A percentile compares a stretch with the other conserved stretches of the same genome.
These are phyloP conservation scores for Chimonanthus salicifolius DNA, from an alignment of 164 flowering plant species.

Conservation along the genomic window DNA sequence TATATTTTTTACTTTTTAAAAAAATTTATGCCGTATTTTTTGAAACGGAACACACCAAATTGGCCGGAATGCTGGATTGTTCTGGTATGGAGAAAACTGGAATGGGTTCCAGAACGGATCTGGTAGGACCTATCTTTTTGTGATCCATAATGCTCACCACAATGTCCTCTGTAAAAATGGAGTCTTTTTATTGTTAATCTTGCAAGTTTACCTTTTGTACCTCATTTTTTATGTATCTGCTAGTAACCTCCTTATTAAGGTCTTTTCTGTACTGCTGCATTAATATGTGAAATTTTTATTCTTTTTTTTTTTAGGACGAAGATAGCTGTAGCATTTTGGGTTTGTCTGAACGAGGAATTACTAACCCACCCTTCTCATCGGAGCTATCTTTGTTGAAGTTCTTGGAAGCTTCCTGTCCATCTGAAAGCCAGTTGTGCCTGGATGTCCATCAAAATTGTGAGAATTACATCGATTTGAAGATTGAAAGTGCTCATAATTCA, in stretches of 20 bases:
- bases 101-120: no score
- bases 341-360: slow-evolving; percentile 29
- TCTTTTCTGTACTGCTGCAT: neutral
- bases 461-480: slow-evolving; percentile 26
- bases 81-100: no score
- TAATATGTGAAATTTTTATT: neutral
- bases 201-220: neutral
- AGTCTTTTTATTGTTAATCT: neutral
- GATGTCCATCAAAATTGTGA: slow-evolving; percentile 29
- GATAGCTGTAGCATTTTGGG: slow-evolving; percentile 36
- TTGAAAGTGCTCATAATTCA: slow-evolving; percentile 29
- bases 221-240: neutral
- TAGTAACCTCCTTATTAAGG: neutral
- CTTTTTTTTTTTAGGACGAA: slow-evolving; percentile 24
- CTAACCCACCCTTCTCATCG: slow-evolving; percentile 22
- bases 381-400: slow-evolving; percentile 27
- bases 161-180: no score
- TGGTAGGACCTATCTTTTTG: no score
- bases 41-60: no score
- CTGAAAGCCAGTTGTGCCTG: slow-evolving; percentile 25
- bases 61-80: no score
- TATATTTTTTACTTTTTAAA: no score
- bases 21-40: no score
- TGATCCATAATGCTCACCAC: no score
- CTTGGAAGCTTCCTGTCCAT: slow-evolving; percentile 27